These are phyloP conservation scores for Phanerodontia chrysosporium DNA, from an alignment of 768 basidiomycete species.

Conservation along the genomic window DNA sequence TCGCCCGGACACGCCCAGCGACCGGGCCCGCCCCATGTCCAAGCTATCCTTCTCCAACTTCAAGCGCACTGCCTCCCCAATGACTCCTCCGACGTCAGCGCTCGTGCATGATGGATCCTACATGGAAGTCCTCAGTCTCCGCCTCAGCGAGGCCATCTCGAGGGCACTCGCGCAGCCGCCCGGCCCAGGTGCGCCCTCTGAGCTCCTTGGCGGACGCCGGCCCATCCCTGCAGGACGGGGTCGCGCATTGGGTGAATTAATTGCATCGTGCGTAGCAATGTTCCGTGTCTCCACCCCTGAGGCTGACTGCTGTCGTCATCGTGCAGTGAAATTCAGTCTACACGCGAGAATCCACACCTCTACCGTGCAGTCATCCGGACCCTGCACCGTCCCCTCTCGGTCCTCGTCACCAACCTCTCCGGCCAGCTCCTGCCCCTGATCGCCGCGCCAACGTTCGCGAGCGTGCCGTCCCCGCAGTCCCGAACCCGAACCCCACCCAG, in stretches of 20 bases:
- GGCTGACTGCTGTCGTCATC: background rate
- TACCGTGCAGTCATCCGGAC: slow-evolving; percentile 67
- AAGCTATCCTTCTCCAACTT: slow-evolving; percentile 59
- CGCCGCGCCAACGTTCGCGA: slow-evolving; percentile 58
- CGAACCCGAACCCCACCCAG: slow-evolving; percentile 62
- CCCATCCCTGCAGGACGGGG: slow-evolving; percentile 77
- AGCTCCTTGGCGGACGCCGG: slow-evolving; percentile 60
- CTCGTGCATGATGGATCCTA: slow-evolving; percentile 73
- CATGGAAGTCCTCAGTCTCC: slow-evolving; percentile 69
- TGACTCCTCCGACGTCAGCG: slow-evolving; percentile 30
- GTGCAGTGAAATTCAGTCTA: slow-evolving; percentile 63
- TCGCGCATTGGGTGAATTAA: slow-evolving; percentile 57
- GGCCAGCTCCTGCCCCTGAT: slow-evolving; percentile 62
- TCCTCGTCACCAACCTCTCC: slow-evolving; percentile 67
- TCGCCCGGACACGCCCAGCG: slow-evolving; percentile 35
- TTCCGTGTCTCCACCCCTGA: slow-evolving; percentile 14
- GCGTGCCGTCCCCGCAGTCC: slow-evolving; percentile 44
- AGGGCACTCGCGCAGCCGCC: slow-evolving; percentile 66
- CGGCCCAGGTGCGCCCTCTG: slow-evolving; percentile 46
- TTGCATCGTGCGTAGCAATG: slow-evolving; percentile 56
- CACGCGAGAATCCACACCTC: slow-evolving; percentile 59
- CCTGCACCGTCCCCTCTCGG: slow-evolving; percentile 73
- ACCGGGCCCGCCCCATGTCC: slow-evolving; percentile 40
- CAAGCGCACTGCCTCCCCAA: slow-evolving; percentile 50
- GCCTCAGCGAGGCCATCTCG: slow-evolving; percentile 78